Percentiles rank a stretch among this genome's conserved stretches.
These are phyloP conservation scores for Salinomyces thailandicus DNA, from an alignment of 2,329 filamentous ascomycete genomes.

Conservation along the genomic window DNA sequence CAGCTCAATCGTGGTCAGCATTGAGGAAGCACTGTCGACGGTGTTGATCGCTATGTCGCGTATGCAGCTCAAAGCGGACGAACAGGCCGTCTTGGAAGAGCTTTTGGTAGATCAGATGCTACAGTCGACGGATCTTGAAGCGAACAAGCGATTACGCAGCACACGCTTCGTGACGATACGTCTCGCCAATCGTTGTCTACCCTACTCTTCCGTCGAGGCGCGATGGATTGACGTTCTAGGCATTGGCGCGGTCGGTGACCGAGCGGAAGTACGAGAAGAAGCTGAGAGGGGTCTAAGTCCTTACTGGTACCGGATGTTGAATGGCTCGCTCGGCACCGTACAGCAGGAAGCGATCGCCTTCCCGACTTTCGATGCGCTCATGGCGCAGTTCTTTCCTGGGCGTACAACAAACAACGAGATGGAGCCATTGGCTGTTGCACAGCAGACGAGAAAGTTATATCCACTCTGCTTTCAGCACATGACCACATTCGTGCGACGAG, in stretches of 20 bases:
- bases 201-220: slow-evolving; percentile 65
- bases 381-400: slow-evolving; percentile 36
- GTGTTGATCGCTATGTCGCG: slow-evolving; percentile 51
- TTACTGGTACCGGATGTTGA: slow-evolving; percentile 58
- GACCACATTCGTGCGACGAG: slow-evolving; percentile 35
- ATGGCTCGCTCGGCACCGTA: slow-evolving; percentile 28
- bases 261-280: slow-evolving; percentile 79
- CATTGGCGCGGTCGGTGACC: slow-evolving; percentile 56
- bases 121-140: slow-evolving; percentile 23
- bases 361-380: slow-evolving; percentile 36
- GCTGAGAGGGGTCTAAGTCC: slow-evolving; percentile 78
- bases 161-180: slow-evolving; percentile 74
- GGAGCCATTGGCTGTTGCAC: slow-evolving; percentile 15
- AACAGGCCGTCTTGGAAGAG: slow-evolving; percentile 36
- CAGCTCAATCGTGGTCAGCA: slow-evolving; percentile 67
- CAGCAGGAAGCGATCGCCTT: slow-evolving; percentile 23
- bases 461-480: slow-evolving; percentile 18
- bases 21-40: slow-evolving; percentile 78
- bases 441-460: slow-evolving; percentile 11
- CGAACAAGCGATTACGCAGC: slow-evolving; percentile 42
- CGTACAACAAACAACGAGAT: slow-evolving; percentile 17
- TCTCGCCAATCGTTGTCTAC: slow-evolving; percentile 80
- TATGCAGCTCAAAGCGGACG: slow-evolving; percentile 32
- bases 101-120: slow-evolving; percentile 54
- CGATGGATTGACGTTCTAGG: slow-evolving; percentile 86